Base-by-base conservation (phyloP, 2,329 filamentous ascomycete species). In the Shiraia bambusicola region DNA sequence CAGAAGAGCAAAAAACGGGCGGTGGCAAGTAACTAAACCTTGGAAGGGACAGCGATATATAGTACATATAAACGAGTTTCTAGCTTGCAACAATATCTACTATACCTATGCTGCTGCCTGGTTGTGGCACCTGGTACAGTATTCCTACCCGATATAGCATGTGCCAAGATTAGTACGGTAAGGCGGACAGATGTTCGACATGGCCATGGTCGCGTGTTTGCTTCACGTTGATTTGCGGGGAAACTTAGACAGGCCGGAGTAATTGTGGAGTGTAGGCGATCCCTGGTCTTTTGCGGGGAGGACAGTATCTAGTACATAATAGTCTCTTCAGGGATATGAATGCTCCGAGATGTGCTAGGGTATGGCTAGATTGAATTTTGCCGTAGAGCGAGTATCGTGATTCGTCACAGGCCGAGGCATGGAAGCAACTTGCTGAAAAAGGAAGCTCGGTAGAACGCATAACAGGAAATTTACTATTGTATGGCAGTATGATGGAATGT, bases 261-360 rank as follows among this genome's bases (percentile, higher is more conserved):
- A 41, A 41, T 41, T 41, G 32, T 35, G 38, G 38, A 36, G 32
- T 30, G 32, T 31, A 29, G 27, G 24, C 24, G 9, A 16, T 31
- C 14, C 33, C 27, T 27, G 25, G 26, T 16, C 10, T 24, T 19
- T 13, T 34, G 38, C 27, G 38, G 32, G 32, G 37, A 22, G 19
- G 22, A 34, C 16, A 24, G 25, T n/a, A n/a, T n/a, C n/a, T n/a
- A 36, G 26, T 30, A 27, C 25, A n/a, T 14, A 12, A 8, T 22
- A 30, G 16, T 16, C 13, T 10, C 25, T 17, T 17, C 26, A 30
- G 38, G 38, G 32, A 33, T 17, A 41, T 30, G 16, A 35, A 41
- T 41, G 26, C 15, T 26, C 38, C 38, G 38, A 41, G 15, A 17
- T 14, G 12, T 19, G 12, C 13, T 31, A 28, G 34, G 27, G 30